Percentiles rank a stretch among this genome's conserved stretches.
These are phyloP conservation scores for Emergomyces pasteurianus DNA, from an alignment of 2,329 filamentous ascomycete species.

Conservation along the genomic window DNA sequence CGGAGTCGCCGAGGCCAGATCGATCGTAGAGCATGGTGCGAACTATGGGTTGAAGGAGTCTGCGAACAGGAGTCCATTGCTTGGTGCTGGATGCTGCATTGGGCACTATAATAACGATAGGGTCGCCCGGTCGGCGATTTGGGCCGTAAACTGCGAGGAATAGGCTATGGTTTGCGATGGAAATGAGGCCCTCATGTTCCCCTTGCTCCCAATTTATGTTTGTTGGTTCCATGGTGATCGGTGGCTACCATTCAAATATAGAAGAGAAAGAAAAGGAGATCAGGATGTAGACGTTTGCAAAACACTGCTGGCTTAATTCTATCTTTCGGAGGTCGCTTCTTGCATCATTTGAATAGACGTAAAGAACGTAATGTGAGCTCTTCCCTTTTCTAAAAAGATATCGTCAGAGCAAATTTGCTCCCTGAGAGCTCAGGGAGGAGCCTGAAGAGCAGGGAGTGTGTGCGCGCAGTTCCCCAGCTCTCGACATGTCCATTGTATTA, in stretches of 20 bases:
- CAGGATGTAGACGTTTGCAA: not conserved
- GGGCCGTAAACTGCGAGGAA: not conserved
- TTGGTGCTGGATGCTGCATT: not conserved
- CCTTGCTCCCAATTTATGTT: not conserved
- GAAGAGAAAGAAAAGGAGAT: not conserved
- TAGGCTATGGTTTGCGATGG: not conserved
- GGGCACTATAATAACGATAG: not conserved
- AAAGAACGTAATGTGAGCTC: not conserved
- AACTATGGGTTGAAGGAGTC: not conserved
- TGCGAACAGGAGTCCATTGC: not conserved
- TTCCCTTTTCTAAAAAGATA: no score
- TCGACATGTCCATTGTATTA: not conserved
- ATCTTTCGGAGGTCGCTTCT: not conserved
- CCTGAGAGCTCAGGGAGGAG: not conserved
- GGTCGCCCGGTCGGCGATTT: not conserved
- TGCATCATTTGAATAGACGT: not conserved
- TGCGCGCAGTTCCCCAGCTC: no score
- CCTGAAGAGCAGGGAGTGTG: not conserved
- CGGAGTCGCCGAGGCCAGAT: not conserved
- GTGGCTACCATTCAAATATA: no score
- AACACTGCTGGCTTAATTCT: not conserved
- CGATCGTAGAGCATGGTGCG: constrained; percentile 1
- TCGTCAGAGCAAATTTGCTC: no score
- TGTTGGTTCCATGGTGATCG: not conserved
- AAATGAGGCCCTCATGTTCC: not conserved